Evolutionary conservation across 768 basidiomycete genomes (phyloP), one percentile per base, ranked within the genome.

Genomic region (Serpula lacrymans): DNA sequence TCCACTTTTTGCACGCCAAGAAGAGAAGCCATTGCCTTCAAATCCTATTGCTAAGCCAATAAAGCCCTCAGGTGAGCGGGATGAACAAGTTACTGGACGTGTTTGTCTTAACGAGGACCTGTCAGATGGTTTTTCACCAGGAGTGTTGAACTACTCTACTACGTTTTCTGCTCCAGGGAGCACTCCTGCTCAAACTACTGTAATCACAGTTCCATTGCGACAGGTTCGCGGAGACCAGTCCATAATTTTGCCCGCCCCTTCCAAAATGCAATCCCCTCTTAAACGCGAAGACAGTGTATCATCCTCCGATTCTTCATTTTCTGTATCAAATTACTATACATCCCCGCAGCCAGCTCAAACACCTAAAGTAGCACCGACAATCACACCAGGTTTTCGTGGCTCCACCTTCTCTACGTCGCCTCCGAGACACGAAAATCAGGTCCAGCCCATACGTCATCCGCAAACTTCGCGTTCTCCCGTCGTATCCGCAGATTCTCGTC

Each of bases 351-450:
- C 9, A 29, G 14, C 27, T 9, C 9, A 29, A 29, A 9, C 27
- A 16, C 40, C 12, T 17, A 25, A 47, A 18, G 38, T 47, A 31
- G 29, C 59, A 53, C 54, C 45, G 45, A 42, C 55, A 56, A 57
- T 53, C 55, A 58, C 50, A 36, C 50, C 34, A 34, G 12, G 14
- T 12, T 8, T 34, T 34, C 44, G 34, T 40, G 7, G 39, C 22
- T 39, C 52, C 37, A 42, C 45, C 49, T 59, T 38, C 56, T 56
- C 48, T 53, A 48, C 47, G 37, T 59, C 32, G 58, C 51, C 31
- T 47, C 59, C 59, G n/a, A n/a, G n/a, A 25, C 53, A 53, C 42
- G 58, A 57, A 47, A 62, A 62, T 59, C 58, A 59, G 34, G 39
- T 35, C 57, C 58, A n/a, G n/a, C n/a, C n/a, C n/a, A n/a, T n/a